These are phyloP conservation scores for Leishmania martiniquensis DNA, from an alignment of 208 protist species.

Conservation along the genomic window DNA sequence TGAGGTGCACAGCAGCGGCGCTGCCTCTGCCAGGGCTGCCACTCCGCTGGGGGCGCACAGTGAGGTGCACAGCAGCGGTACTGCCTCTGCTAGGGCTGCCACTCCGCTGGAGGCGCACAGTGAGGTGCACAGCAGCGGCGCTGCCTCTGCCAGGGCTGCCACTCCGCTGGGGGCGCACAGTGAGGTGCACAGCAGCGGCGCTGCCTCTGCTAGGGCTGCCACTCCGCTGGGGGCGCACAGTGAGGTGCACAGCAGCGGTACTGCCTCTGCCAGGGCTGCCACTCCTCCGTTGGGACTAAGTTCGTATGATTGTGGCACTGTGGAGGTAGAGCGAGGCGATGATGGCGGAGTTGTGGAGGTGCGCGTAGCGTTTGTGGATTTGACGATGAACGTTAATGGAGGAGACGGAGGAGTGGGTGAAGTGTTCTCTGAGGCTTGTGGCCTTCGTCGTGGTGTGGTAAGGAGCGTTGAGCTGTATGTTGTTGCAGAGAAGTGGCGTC, in stretches of 20 bases:
- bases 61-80: too few species aligned
- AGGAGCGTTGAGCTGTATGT: neutral
- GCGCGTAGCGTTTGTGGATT: constrained; percentile 4
- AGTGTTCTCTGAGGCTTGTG: constrained; percentile 13
- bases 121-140: too few species aligned
- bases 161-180: neutral
- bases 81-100: neutral
- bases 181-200: neutral
- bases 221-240: neutral
- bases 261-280: neutral
- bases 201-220: neutral
- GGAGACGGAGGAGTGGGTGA: constrained; percentile 1
- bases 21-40: neutral
- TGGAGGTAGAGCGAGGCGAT: too few species aligned
- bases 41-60: neutral
- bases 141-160: neutral
- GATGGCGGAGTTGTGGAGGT: neutral
- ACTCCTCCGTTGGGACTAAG: too few species aligned
- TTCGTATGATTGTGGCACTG: neutral
- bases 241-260: neutral
- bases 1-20: too few species aligned
- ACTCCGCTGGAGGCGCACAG: neutral
- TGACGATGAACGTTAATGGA: constrained; percentile 6
- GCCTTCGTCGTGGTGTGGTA: constrained; percentile 7
- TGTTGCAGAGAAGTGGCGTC: constrained; percentile 10